Percentiles rank a stretch among this genome's conserved stretches.
Evolutionary conservation across 2,329 filamentous ascomycete species (phyloP).

Genomic region (Sarocladiaceae sp.): DNA sequence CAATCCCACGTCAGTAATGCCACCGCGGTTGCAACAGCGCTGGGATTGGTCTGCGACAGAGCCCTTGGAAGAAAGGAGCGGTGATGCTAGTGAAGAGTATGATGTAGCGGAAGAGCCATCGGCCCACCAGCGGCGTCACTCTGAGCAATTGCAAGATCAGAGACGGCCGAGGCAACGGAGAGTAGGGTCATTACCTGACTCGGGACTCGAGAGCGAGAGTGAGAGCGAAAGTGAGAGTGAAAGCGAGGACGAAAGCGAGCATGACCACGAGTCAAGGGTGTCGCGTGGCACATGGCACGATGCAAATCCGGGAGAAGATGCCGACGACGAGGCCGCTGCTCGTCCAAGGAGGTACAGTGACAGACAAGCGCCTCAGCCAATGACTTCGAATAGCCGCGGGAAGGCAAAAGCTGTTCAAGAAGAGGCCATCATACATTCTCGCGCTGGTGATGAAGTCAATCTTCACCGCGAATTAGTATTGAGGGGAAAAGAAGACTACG

Average conservation of each 20-base stretch:
- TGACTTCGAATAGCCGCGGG: too few species aligned
- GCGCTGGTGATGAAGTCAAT: not conserved
- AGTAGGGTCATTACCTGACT: not conserved
- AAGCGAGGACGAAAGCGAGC: not conserved
- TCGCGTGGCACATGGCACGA: too few species aligned
- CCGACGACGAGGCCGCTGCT: not conserved
- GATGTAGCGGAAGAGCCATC: not conserved
- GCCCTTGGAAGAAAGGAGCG: not conserved
- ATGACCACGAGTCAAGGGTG: not conserved
- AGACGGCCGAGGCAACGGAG: not conserved
- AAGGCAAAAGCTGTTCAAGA: too few species aligned
- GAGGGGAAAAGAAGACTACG: not conserved
- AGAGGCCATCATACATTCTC: not conserved
- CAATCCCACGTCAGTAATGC: conserved; percentile 3
- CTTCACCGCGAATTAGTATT: not conserved
- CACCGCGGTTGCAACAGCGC: conserved; percentile 1
- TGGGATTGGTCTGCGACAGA: conserved; percentile 4
- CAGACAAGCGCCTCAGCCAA: not conserved
- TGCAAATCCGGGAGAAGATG: conserved; percentile 1
- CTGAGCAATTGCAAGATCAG: not conserved
- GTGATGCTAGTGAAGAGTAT: not conserved
- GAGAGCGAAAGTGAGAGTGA: not conserved
- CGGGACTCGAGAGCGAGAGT: not conserved
- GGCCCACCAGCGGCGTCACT: not conserved
- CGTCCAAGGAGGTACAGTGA: not conserved